These are phyloP conservation scores for Myochromella boudieri DNA, from an alignment of 768 basidiomycete genomes.

Conservation along the genomic window DNA sequence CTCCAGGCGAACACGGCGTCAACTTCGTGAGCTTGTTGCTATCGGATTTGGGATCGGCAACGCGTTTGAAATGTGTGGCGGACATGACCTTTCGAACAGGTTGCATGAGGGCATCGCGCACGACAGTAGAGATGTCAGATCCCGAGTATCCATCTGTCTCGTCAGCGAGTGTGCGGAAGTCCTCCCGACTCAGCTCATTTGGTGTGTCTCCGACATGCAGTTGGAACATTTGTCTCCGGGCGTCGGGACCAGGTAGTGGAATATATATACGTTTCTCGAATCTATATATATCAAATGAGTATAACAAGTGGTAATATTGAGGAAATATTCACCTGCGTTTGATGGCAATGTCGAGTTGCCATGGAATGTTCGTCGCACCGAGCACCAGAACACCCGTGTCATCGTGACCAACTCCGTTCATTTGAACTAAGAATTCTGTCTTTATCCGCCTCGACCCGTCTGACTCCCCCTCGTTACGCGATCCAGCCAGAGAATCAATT, in stretches of 20 bases:
- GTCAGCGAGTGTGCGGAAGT: constrained; percentile 80
- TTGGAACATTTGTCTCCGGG: constrained; percentile 93
- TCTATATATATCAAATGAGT: constrained; percentile 32
- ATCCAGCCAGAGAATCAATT: constrained; percentile 93
- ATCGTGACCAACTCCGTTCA: constrained; percentile 98
- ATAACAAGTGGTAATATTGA: not conserved
- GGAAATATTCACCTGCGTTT: constrained; percentile 72
- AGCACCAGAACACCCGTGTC: constrained; percentile 95
- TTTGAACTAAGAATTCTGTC: constrained; percentile 96
- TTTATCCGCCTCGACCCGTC: constrained; percentile 97
- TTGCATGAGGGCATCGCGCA: constrained; percentile 97
- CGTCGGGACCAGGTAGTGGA: constrained; percentile 91
- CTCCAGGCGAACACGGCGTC: constrained; percentile 97
- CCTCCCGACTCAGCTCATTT: constrained; percentile 73
- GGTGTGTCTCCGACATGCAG: constrained; percentile 94
- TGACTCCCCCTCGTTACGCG: constrained; percentile 94
- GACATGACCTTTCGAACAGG: constrained; percentile 94
- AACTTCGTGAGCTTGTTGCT: constrained; percentile 48
- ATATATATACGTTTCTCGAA: constrained; percentile 99
- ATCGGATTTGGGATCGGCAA: constrained; percentile 30
- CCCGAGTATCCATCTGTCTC: constrained; percentile 94
- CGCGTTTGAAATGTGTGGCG: constrained; percentile 90
- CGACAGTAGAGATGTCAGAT: constrained; percentile 91
- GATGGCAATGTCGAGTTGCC: constrained; percentile 97
- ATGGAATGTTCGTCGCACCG: constrained; percentile 98